These are phyloP conservation scores for Euphorbia lathyris DNA, from an alignment of 345 rosid genomes.

Conservation along the genomic window DNA sequence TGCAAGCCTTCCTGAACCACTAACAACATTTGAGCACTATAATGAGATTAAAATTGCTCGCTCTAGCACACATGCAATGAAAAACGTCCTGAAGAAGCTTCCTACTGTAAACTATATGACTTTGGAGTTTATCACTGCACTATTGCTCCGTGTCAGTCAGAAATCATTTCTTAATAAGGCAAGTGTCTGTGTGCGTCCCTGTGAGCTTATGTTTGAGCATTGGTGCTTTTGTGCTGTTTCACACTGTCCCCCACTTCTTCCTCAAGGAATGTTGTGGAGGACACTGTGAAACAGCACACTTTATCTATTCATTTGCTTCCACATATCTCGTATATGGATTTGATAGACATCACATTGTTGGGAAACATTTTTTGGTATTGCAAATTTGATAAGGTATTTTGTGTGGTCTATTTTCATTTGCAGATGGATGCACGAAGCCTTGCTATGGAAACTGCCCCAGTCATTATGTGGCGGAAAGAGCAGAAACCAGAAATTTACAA, in stretches of 20 bases:
- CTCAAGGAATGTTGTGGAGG: too few relatives aligned
- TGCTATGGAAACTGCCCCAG: constrained; percentile 85
- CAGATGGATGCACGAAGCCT: constrained; percentile 92
- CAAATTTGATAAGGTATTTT: constrained; percentile 1
- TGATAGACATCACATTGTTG: neutral
- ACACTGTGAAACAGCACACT: neutral
- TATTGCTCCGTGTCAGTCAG: constrained; percentile 76
- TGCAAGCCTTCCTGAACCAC: constrained; percentile 89
- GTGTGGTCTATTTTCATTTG: constrained; percentile 10
- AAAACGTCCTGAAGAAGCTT: constrained; percentile 73
- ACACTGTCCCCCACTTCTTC: neutral
- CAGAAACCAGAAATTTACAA: constrained; percentile 57
- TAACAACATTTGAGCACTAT: constrained; percentile 77
- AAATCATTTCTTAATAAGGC: constrained; percentile 85
- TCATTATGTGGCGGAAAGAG: constrained; percentile 84
- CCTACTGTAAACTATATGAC: constrained; percentile 84
- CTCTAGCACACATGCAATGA: constrained; percentile 60
- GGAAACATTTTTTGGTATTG: neutral
- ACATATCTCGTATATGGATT: neutral
- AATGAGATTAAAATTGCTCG: constrained; percentile 71
- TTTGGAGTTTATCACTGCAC: constrained; percentile 75
- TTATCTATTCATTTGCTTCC: neutral
- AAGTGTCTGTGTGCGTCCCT: constrained; percentile 15
- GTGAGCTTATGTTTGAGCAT: neutral
- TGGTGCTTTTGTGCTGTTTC: neutral